Percentiles rank a stretch among this genome's conserved stretches.
phyloP scores from a whole-genome alignment of 768 basidiomycete genomes.

The Termitomyces titanicus region DNA sequence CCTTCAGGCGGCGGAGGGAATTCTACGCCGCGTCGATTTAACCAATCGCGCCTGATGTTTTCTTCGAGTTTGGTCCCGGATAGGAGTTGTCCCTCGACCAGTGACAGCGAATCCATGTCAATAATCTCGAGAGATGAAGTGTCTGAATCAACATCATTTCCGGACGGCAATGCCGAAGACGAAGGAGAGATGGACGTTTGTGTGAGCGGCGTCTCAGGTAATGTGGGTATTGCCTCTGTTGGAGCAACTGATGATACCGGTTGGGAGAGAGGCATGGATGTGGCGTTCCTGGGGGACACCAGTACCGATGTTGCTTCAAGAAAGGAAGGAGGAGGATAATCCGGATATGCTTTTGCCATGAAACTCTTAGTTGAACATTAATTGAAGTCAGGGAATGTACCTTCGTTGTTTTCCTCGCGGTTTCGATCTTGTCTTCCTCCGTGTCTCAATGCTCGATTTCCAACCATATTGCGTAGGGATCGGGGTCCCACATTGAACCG shows the following conservation, averaged over 20 bases:
- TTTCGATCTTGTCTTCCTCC: constrained; percentile 24
- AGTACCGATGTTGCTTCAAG: constrained; percentile 58
- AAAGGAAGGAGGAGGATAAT: constrained; percentile 76
- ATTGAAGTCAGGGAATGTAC: constrained; percentile 13
- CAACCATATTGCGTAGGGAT: constrained; percentile 20
- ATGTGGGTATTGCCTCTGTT: neutral
- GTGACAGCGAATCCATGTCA: constrained; percentile 38
- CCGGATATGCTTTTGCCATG: constrained; percentile 38
- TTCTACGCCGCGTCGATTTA: constrained; percentile 27
- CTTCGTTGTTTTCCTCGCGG: constrained; percentile 20
- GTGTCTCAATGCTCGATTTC: constrained; percentile 26
- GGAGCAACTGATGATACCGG: constrained; percentile 10
- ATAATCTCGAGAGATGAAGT: constrained; percentile 47
- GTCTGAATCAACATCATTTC: constrained; percentile 10
- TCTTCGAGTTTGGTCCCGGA: constrained; percentile 38
- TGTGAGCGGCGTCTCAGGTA: constrained; percentile 6
- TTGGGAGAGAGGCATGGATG: constrained; percentile 26
- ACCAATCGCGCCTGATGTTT: constrained; percentile 33
- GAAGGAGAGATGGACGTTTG: neutral
- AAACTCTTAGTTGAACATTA: neutral
- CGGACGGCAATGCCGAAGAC: neutral
- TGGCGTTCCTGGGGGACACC: constrained; percentile 36
- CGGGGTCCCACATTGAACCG: constrained; percentile 43
- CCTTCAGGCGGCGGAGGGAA: constrained; percentile 25
- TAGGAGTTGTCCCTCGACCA: constrained; percentile 31